phyloP scores from a whole-genome alignment of 768 basidiomycete genomes.

The Fomitopsis pulvina region DNA sequence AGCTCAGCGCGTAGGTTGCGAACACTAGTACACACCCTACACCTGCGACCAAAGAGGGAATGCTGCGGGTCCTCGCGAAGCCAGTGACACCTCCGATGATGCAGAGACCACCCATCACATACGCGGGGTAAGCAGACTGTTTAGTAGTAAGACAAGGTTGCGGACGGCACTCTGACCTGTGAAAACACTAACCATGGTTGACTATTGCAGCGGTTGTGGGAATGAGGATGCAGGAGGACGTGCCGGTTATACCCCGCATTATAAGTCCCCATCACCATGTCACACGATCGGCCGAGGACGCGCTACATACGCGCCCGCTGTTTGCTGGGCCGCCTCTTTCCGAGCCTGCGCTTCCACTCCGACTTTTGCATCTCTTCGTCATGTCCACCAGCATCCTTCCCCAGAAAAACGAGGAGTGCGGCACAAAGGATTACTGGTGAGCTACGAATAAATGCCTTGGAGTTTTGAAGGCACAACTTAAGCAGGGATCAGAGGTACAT shows the following conservation, averaged over 20 bases:
- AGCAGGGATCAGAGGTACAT: constrained; percentile 63
- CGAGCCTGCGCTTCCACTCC: neutral
- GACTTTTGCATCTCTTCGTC: neutral
- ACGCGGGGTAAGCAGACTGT: constrained; percentile 79
- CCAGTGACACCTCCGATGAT: constrained; percentile 73
- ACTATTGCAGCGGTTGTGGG: neutral
- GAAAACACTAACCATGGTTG: neutral
- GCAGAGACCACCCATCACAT: constrained; percentile 70
- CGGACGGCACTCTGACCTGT: too few relatives aligned
- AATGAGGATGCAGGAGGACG: neutral
- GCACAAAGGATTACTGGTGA: constrained; percentile 65
- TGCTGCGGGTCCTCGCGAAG: constrained; percentile 62
- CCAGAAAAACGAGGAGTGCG: constrained; percentile 61
- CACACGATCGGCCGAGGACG: constrained; percentile 2
- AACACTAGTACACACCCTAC: constrained; percentile 45
- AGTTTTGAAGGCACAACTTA: neutral
- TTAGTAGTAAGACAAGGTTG: neutral
- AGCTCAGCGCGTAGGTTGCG: neutral
- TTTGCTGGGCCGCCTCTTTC: neutral
- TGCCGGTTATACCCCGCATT: constrained; percentile 6
- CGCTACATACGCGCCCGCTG: too few relatives aligned
- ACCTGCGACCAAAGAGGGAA: constrained; percentile 81
- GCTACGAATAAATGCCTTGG: constrained; percentile 11
- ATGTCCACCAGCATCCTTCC: constrained; percentile 33
- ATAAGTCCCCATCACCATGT: constrained; percentile 3